Evolutionary conservation across 805 yeast species (phyloP), one percentile per base, ranked within the genome.

Genomic region (Lachancea cidri): DNA sequence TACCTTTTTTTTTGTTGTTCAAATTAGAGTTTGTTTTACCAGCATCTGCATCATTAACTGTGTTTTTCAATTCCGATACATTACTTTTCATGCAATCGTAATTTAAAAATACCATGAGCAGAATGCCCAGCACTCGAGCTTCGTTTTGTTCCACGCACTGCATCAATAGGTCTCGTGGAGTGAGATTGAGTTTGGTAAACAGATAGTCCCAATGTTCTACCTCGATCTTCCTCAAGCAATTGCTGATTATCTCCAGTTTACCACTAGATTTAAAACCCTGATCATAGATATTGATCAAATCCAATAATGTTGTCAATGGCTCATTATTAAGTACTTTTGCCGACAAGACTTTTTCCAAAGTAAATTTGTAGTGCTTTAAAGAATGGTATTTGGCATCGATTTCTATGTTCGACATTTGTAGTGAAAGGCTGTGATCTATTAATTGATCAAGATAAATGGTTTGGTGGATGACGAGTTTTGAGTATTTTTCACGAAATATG

Each of bases 201-300:
- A 62, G 39, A 7, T 40, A 44, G 18, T 53, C 55, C 66, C 66
- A 62, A 38, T 58, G 56, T 39, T 56, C 53, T 1, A 43, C 48
- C 36, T 63, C 67, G 22, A 60, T 60, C 39, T 63, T 63, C 35
- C 67, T 49, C 33, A 63, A 36, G 41, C 65, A 59, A 25, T 62
- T 61, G 41, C 64, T 55, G 5, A 60, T 47, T n/a, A 63, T 60
- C 22, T 57, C 64, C 4, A 63, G 45, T 14, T 44, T 35, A 20
- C 41, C 43, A 11, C 42, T 46, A 24, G 47, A 52, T 35, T 56
- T 52, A 5, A 47, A 35, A 4, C 39, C 41, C n/a, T 39, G 35
- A 31, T 44, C 47, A 18, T 41, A 44, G 30, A 16, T 30, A 30
- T 51, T 50, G 4, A 61, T 50, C 30, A 62, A 43, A 16, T 43